Percentiles rank a stretch among this genome's conserved stretches.
These are phyloP conservation scores for Omphalotus olearius DNA, from an alignment of 1,284 basidiomycete species.

Conservation along the genomic window DNA sequence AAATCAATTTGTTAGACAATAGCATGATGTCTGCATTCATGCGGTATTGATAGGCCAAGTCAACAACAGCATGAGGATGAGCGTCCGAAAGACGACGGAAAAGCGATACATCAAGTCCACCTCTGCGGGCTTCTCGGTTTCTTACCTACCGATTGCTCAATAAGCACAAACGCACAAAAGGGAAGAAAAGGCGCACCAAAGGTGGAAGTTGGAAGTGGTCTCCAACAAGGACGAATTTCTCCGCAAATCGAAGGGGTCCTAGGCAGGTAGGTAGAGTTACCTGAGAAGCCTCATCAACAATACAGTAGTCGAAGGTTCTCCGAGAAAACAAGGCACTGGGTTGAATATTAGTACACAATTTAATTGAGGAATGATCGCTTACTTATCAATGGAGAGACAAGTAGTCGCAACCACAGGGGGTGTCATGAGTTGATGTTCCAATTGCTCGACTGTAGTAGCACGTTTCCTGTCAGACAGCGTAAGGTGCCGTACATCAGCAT, in stretches of 20 bases:
- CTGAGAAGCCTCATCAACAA: slow-evolving; percentile 97
- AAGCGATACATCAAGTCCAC: slow-evolving; percentile 86
- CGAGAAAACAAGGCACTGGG: slow-evolving; percentile 68
- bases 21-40: slow-evolving; percentile 98
- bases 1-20: slow-evolving; percentile 89
- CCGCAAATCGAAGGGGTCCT: slow-evolving; percentile 87
- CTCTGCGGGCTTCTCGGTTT: slow-evolving; percentile 73
- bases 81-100: slow-evolving; percentile 87
- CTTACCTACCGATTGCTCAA: slow-evolving; percentile 53
- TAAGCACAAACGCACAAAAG: background rate
- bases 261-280: slow-evolving; percentile 95
- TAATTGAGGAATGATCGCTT: slow-evolving; percentile 27
- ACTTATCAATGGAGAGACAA: slow-evolving; percentile 92
- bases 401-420: slow-evolving; percentile 96
- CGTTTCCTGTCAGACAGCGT: slow-evolving; percentile 56
- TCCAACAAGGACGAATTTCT: slow-evolving; percentile 92
- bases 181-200: slow-evolving; percentile 48
- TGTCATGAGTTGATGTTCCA: slow-evolving; percentile 76
- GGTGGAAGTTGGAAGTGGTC: slow-evolving; percentile 98
- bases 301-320: slow-evolving; percentile 92
- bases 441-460: slow-evolving; percentile 66
- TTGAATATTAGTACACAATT: slow-evolving; percentile 3
- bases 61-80: slow-evolving; percentile 80
- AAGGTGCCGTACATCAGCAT: slow-evolving; percentile 71
- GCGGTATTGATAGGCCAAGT: slow-evolving; percentile 87